Percentiles rank a stretch among this genome's conserved stretches.
Evolutionary conservation across 108 stramenopile species (phyloP).

Genomic region (Hondaea fermentalgiana): DNA sequence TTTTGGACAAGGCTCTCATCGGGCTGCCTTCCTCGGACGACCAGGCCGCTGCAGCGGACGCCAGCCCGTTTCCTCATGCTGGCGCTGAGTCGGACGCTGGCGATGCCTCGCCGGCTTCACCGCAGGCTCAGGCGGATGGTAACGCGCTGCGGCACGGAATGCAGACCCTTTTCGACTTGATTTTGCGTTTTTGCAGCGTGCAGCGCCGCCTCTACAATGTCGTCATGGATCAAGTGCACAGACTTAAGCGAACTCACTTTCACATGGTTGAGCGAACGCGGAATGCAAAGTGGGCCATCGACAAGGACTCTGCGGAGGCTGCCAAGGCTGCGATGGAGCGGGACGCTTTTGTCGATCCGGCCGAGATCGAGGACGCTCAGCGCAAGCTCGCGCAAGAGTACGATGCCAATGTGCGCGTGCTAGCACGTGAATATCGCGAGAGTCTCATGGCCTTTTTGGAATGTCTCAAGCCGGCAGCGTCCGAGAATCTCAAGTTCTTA

Average conservation of each 20-base stretch:
- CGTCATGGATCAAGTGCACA: slow-evolving; percentile 55
- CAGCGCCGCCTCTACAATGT: slow-evolving; percentile 63
- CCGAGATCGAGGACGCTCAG: slow-evolving; percentile 9
- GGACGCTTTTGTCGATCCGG: slow-evolving; percentile 21
- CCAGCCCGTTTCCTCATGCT: slow-evolving; percentile 26
- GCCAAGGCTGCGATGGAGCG: background rate
- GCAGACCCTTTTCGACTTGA: slow-evolving; percentile 49
- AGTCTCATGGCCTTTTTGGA: background rate
- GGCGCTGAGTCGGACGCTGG: slow-evolving; percentile 25
- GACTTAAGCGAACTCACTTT: background rate
- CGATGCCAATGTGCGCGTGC: background rate
- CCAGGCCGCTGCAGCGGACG: slow-evolving; percentile 6
- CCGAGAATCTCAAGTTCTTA: slow-evolving; percentile 44
- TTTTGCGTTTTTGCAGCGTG: slow-evolving; percentile 65
- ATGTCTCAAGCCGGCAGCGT: background rate
- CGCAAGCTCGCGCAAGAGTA: slow-evolving; percentile 25
- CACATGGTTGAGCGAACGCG: background rate
- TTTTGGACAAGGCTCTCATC: slow-evolving; percentile 66
- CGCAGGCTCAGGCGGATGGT: slow-evolving; percentile 28
- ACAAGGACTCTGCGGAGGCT: background rate
- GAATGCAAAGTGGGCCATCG: background rate
- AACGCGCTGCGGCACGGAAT: slow-evolving; percentile 41
- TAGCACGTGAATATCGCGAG: background rate
- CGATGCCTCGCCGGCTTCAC: background rate
- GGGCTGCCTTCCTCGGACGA: slow-evolving; percentile 30